Evolutionary conservation across 495 filamentous ascomycete species (phyloP).

Genomic region (Extremus antarcticus): DNA sequence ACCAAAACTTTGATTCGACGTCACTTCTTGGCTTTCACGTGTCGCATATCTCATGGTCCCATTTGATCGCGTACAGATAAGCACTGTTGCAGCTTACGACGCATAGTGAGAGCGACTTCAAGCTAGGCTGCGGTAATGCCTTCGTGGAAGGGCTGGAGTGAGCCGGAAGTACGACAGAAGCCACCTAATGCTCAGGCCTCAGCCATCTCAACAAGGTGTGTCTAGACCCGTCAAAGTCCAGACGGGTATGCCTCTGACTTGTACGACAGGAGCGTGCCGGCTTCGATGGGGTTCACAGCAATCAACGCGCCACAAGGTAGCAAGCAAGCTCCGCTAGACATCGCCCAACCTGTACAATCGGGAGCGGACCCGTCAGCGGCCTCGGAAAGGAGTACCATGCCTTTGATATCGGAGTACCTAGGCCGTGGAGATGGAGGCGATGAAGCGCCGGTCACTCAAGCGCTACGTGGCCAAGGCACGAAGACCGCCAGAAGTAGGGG

Average conservation of each 20-base stretch:
- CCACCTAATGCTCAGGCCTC: neutral
- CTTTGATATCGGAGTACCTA: neutral
- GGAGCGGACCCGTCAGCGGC: neutral
- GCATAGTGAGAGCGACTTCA: too few relatives aligned
- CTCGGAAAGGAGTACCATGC: neutral
- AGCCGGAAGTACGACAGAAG: neutral
- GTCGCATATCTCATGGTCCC: neutral
- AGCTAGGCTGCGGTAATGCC: neutral
- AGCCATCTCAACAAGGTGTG: neutral
- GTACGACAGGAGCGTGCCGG: too few relatives aligned
- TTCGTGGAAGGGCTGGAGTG: neutral
- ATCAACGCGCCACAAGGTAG: neutral
- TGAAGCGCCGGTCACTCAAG: neutral
- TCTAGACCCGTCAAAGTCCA: too few relatives aligned
- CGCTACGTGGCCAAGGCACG: neutral
- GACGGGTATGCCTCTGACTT: too few relatives aligned
- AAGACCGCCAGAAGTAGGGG: neutral
- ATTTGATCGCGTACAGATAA: too few relatives aligned
- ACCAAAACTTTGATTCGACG: neutral
- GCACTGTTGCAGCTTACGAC: too few relatives aligned
- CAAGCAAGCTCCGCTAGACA: neutral
- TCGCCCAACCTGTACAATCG: neutral
- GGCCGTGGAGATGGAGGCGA: neutral
- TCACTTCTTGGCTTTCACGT: neutral
- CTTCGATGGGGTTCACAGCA: neutral